These are phyloP conservation scores for Garcia nutans DNA, from an alignment of 345 rosid genomes.

Conservation along the genomic window DNA sequence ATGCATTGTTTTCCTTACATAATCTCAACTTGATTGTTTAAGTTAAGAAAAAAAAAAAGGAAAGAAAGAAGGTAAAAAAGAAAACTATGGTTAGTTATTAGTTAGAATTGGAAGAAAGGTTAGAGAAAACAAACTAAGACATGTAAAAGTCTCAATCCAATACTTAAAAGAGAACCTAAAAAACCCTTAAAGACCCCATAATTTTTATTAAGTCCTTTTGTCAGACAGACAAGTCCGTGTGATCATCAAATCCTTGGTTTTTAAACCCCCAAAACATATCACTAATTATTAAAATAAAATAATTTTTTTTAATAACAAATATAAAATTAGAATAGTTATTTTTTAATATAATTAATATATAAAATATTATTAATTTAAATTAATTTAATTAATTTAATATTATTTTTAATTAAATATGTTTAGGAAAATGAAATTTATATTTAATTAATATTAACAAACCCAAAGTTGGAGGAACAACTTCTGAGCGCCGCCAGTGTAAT, in stretches of 20 bases:
- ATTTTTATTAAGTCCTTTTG: constrained; percentile 9
- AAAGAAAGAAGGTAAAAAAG: no score
- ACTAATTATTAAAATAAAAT: background rate
- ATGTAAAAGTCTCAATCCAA: constrained; percentile 22
- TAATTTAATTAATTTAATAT: no score
- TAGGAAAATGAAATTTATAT: constrained; percentile 3
- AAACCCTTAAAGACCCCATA: constrained; percentile 9
- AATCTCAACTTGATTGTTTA: no score
- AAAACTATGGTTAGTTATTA: no score
- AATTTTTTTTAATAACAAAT: no score
- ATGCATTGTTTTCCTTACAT: no score
- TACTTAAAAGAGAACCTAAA: constrained; percentile 19
- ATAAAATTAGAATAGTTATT: no score
- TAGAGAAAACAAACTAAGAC: constrained; percentile 3
- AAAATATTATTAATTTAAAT: no score
- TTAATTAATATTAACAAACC: constrained; percentile 17
- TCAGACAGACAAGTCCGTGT: constrained; percentile 50
- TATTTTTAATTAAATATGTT: background rate
- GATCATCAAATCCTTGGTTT: constrained; percentile 42
- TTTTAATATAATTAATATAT: no score
- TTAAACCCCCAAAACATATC: constrained; percentile 35
- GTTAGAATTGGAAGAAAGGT: background rate
- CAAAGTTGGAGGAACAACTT: constrained; percentile 52
- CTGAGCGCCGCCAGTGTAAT: constrained; percentile 70
- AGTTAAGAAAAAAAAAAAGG: no score